These are phyloP conservation scores for Balamuthia mandrillaris DNA, from an alignment of 208 protist genomes.

Conservation along the genomic window DNA sequence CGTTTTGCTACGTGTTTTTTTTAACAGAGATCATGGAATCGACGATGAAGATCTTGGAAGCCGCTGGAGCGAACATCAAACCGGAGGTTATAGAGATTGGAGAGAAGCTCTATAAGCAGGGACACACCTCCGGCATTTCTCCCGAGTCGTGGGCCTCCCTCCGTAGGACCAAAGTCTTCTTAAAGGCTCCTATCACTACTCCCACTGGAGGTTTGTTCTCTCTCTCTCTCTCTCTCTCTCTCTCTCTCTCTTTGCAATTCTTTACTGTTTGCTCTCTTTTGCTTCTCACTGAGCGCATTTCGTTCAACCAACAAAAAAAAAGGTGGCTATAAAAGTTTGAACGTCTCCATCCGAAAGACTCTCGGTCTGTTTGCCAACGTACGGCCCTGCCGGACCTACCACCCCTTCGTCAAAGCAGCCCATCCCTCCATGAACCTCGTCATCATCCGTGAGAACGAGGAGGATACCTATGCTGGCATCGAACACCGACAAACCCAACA, in stretches of 20 bases:
- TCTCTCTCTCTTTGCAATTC: too few relatives aligned
- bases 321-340: constrained; percentile 34
- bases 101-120: neutral
- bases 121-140: neutral
- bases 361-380: constrained; percentile 64
- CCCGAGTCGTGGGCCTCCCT: neutral
- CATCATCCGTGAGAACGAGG: constrained; percentile 75
- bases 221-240: too few relatives aligned
- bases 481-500: constrained; percentile 47
- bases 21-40: neutral
- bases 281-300: too few relatives aligned
- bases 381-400: constrained; percentile 54
- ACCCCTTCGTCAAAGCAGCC: constrained; percentile 53
- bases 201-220: too few relatives aligned
- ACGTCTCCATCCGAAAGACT: constrained; percentile 56
- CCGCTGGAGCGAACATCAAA: neutral
- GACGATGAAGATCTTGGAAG: neutral
- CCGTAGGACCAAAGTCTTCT: neutral
- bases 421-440: constrained; percentile 69
- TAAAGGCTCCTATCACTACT: constrained; percentile 10
- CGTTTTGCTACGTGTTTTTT: too few relatives aligned
- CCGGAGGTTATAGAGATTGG: neutral
- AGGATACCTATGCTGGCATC: constrained; percentile 72
- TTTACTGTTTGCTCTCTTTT: too few relatives aligned
- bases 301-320: too few relatives aligned